These are phyloP conservation scores for Leishmania braziliensis DNA, from an alignment of 208 protist species.

Conservation along the genomic window DNA sequence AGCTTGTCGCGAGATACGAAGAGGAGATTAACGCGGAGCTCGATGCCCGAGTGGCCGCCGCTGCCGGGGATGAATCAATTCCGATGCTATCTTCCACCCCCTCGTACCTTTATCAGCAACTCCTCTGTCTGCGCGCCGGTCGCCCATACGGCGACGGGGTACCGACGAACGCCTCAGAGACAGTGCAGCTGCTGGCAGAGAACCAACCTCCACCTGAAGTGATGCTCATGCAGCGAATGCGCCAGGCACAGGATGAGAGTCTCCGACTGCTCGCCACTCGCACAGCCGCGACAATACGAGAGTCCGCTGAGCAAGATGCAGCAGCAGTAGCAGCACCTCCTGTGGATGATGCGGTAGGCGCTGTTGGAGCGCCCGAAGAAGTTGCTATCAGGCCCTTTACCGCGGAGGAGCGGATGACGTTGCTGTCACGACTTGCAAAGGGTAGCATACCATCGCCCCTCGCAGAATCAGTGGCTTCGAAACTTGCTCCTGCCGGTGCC, in stretches of 20 bases:
- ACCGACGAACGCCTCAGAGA: constrained; percentile 13
- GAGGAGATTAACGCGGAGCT: constrained; percentile 11
- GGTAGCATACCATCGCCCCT: not conserved
- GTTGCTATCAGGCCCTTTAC: constrained; percentile 2
- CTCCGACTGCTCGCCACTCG: constrained; percentile 20
- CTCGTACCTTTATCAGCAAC: constrained; percentile 42
- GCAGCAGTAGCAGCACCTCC: not conserved
- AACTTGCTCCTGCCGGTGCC: not conserved
- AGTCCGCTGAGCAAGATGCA: not conserved
- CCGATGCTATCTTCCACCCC: not conserved
- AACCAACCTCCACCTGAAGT: constrained; percentile 10
- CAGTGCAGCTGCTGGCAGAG: constrained; percentile 14
- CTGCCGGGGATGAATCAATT: not conserved
- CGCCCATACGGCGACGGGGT: not conserved
- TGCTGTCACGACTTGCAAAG: not conserved
- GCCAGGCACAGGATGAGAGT: constrained; percentile 23
- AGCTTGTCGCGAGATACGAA: constrained; percentile 23
- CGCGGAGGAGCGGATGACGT: constrained; percentile 2
- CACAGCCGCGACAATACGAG: not conserved
- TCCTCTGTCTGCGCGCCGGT: constrained; percentile 51
- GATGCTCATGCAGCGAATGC: constrained; percentile 19
- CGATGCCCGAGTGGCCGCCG: not conserved
- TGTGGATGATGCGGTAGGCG: not conserved
- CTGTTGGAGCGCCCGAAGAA: not conserved
- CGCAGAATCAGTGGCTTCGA: not conserved